These are phyloP conservation scores for Pyricularia sp. DNA, from an alignment of 2,329 filamentous ascomycete species.

Conservation along the genomic window DNA sequence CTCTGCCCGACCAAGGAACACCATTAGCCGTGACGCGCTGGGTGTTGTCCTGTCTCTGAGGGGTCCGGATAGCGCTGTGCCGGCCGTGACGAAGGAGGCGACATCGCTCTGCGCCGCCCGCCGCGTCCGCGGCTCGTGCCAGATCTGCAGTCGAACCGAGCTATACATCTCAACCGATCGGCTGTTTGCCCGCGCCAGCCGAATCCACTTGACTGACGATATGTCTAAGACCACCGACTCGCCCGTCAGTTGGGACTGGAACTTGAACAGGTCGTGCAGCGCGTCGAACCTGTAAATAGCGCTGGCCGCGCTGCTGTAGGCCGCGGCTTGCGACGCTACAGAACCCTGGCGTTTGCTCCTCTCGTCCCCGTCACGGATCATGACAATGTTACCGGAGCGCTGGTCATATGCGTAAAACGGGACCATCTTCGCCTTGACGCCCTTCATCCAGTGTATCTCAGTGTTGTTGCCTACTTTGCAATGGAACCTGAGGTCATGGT, in stretches of 20 bases:
- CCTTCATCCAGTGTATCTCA: constrained; percentile 20
- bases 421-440: constrained; percentile 17
- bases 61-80: constrained; percentile 17
- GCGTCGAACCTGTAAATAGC: constrained; percentile 18
- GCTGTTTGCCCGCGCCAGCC: constrained; percentile 11
- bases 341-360: constrained; percentile 10
- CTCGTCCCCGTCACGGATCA: constrained; percentile 16
- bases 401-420: constrained; percentile 20
- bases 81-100: constrained; percentile 18
- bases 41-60: constrained; percentile 14
- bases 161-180: constrained; percentile 15
- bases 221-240: constrained; percentile 20
- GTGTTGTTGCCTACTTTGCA: constrained; percentile 16
- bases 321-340: constrained; percentile 2
- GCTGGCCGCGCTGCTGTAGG: constrained; percentile 7
- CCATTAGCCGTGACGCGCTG: constrained; percentile 14
- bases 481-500: constrained; percentile 17
- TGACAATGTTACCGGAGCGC: constrained; percentile 15
- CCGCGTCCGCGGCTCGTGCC: constrained; percentile 16
- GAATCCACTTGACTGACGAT: constrained; percentile 16
- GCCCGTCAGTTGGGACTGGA: constrained; percentile 18
- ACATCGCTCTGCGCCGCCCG: constrained; percentile 13
- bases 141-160: constrained; percentile 18
- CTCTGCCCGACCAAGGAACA: constrained; percentile 17
- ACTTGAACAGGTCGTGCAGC: constrained; percentile 16